Base-by-base conservation (phyloP, 306 rosid genomes). In the Quercus parvula region DNA sequence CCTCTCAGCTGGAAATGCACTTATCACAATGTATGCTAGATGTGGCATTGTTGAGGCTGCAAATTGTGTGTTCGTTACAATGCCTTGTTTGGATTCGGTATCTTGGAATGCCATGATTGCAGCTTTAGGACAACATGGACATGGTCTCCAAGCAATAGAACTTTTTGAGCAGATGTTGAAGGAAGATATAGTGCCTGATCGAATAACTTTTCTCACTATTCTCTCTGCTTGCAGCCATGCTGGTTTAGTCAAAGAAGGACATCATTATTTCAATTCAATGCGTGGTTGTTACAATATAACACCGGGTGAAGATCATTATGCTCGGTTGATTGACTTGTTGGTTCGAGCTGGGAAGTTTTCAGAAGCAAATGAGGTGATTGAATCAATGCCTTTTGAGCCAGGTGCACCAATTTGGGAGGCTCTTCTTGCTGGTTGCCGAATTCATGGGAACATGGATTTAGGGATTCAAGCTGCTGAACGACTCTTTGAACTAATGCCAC, bases 101-200 rank as follows among this genome's bases (percentile, higher is more conserved):
- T 87, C 90, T 15, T 87, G 90, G 90, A 87, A 87, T 76, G 88
- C 90, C 79, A 87, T 87, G 90, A 87, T 87, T 77, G 86, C 90
- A 63, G 90, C 88, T 74, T 83, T 87, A 77, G 90, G 86, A 28
- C 90, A 87, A 41, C 90, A 86, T 22, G 90, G 90, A 31, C 85
- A 41, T 41, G 46, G 67, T 57, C 70, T 81, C 56, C 56, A 81
- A 64, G 87, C 87, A 35, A 75, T 84, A 75, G 79, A 84, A 63
- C 87, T 86, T 78, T 86, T 71, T 67, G 90, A 86, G 54, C 71
- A 84, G 82, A 86, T 86, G 90, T 68, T 86, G 84, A 71, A 84
- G 85, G 90, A 86, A 75, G 87, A 78, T 78, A 84, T 86, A 52
- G 70, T 72, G 54, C 90, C 90, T 52, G 90, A 86, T 72, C 75